phyloP scores from a whole-genome alignment of 176 grass and related monocot species.

The Oryza nivara region DNA sequence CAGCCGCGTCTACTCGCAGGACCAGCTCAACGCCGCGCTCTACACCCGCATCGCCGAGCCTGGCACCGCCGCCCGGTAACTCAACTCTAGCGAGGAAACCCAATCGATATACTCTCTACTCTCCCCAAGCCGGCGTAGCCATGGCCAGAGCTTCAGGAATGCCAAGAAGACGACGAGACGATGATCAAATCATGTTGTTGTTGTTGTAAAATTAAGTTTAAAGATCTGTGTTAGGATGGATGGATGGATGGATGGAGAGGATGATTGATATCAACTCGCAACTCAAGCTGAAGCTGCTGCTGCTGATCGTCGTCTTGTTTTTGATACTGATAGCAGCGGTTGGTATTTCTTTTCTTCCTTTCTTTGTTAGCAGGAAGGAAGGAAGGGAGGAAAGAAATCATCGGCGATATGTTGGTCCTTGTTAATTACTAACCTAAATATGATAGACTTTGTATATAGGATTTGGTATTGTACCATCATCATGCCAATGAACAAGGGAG shows the following conservation, averaged over 20 bases:
- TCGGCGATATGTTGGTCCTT: conserved; percentile 1
- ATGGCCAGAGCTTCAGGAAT: neutral
- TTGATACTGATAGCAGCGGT: conserved; percentile 43
- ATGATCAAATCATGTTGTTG: neutral
- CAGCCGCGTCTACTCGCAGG: conserved; percentile 68
- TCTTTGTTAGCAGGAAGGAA: conserved; percentile 29
- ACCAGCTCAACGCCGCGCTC: conserved; percentile 77
- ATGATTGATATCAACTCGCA: conserved; percentile 18
- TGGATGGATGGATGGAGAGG: conserved; percentile 1
- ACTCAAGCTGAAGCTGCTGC: neutral
- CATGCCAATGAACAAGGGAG: neutral
- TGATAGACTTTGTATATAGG: conserved; percentile 38
- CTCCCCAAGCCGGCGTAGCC: neutral
- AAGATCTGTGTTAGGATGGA: neutral
- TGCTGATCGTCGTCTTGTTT: conserved; percentile 28
- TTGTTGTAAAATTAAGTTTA: conserved; percentile 42
- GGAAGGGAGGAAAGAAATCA: neutral
- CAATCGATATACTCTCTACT: neutral
- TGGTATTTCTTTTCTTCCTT: neutral
- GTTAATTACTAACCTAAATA: conserved; percentile 22
- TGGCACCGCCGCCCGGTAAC: conserved; percentile 14
- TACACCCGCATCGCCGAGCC: conserved; percentile 58
- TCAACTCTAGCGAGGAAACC: conserved; percentile 8
- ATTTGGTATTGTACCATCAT: neutral
- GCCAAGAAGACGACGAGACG: conserved; percentile 2